phyloP scores from a whole-genome alignment of 139 green algal genomes.

The Coelastrella sp. region DNA sequence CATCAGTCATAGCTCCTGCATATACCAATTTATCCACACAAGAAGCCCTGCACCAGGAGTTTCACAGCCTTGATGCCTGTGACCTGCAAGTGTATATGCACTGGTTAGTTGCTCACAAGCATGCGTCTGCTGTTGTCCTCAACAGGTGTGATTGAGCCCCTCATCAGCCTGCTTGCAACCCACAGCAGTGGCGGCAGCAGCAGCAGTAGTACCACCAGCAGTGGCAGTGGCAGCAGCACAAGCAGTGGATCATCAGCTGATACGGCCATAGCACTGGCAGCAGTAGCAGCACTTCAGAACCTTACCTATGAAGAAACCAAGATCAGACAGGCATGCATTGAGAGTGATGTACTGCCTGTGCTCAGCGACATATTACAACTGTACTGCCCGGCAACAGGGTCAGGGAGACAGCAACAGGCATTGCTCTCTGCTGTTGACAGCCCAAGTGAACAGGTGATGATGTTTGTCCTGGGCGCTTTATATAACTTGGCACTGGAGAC shows the following conservation, averaged over 20 bases:
- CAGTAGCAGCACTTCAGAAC: conserved; percentile 1
- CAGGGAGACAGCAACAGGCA: neutral
- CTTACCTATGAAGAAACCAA: neutral
- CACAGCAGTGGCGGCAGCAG: neutral
- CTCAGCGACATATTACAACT: neutral
- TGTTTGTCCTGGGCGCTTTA: neutral
- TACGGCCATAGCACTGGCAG: neutral
- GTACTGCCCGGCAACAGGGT: neutral
- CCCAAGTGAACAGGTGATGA: neutral
- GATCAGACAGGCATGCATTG: neutral
- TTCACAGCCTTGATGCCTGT: no score
- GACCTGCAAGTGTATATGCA: no score
- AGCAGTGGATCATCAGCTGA: no score
- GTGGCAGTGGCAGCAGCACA: neutral
- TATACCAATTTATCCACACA: neutral
- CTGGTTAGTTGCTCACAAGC: no score
- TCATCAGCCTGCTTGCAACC: neutral
- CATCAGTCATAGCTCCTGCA: neutral
- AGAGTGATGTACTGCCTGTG: neutral
- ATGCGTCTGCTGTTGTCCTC: neutral
- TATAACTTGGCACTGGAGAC: neutral
- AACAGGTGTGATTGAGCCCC: neutral
- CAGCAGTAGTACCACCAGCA: neutral
- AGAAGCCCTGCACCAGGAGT: no score
- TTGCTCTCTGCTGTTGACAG: neutral